Conservation (phyloP, 2,329 filamentous ascomycete species). For the Fusarium goolgardi region DNA sequence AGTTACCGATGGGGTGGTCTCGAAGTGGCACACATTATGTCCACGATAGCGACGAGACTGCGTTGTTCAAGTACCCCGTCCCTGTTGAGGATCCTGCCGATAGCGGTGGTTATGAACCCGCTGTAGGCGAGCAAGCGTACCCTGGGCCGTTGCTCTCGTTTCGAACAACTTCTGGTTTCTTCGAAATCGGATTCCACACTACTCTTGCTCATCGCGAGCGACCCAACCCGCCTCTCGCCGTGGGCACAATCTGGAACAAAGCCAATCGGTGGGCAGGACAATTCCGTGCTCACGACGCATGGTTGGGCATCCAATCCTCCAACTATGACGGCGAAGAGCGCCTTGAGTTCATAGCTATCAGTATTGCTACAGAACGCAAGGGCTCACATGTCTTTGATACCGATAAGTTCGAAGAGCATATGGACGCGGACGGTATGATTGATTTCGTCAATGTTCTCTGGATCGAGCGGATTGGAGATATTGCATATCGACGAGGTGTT, state of each 20-base stretch:
- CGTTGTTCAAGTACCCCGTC: constrained; percentile 57
- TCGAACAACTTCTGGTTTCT: constrained; percentile 53
- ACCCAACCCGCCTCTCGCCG: constrained; percentile 55
- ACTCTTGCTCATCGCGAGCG: constrained; percentile 52
- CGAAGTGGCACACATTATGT: constrained; percentile 53
- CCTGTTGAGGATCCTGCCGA: constrained; percentile 53
- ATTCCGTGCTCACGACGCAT: constrained; percentile 58
- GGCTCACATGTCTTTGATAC: constrained; percentile 55
- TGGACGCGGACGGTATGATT: constrained; percentile 56
- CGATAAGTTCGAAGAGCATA: constrained; percentile 56
- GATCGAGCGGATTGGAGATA: constrained; percentile 59
- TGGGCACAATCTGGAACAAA: constrained; percentile 57
- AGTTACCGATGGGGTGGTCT: constrained; percentile 56
- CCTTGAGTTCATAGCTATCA: constrained; percentile 59
- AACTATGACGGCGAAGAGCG: constrained; percentile 59
- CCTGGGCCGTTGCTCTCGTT: constrained; percentile 57
- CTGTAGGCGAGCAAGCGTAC: constrained; percentile 48
- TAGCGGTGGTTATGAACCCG: constrained; percentile 48
- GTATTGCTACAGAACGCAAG: constrained; percentile 55
- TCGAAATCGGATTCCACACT: constrained; percentile 56
- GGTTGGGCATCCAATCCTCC: constrained; percentile 59
- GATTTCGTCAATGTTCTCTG: constrained; percentile 61
- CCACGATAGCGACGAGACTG: constrained; percentile 55
- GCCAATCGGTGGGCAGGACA: constrained; percentile 55
- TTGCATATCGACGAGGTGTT: constrained; percentile 57